Percentiles rank a stretch among this genome's conserved stretches.
Conservation (phyloP, 2,329 filamentous ascomycete species). For the Aspergillus alliaceus region DNA sequence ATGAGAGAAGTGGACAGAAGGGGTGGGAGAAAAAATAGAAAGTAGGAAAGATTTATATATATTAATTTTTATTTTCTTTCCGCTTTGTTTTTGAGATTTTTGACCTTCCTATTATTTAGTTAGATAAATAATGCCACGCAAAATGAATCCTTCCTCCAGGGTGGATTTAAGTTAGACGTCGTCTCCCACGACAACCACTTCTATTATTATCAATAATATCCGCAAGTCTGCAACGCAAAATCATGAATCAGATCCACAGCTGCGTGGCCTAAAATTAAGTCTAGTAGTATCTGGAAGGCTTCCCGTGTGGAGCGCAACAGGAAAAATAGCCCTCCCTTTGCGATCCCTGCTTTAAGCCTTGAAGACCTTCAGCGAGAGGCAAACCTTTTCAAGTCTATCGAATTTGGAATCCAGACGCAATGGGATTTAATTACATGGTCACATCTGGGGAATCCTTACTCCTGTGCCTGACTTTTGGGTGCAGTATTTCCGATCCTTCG, state of each 20-base stretch:
- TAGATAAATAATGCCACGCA: background rate
- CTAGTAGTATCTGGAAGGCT: constrained; percentile 10
- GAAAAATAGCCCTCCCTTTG: constrained; percentile 14
- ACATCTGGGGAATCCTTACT: background rate
- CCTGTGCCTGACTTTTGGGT: background rate
- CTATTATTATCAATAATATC: constrained; percentile 12
- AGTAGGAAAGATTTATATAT: background rate
- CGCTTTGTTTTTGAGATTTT: background rate
- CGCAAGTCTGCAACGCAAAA: background rate
- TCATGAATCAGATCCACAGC: constrained; percentile 21
- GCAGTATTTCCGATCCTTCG: background rate
- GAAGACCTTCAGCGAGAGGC: background rate
- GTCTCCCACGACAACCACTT: background rate
- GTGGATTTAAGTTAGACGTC: background rate
- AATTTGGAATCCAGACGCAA: background rate
- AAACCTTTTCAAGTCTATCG: background rate
- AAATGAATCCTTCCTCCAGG: background rate
- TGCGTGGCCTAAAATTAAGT: constrained; percentile 25
- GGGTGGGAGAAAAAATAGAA: background rate
- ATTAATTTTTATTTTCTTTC: constrained; percentile 8
- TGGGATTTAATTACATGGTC: too few relatives aligned
- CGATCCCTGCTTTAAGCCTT: constrained; percentile 25
- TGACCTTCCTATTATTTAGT: too few relatives aligned
- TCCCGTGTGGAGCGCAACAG: constrained; percentile 15
- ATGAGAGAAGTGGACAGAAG: background rate